These are phyloP conservation scores for Polygonum maritimum DNA, from an alignment of 148 eudicot genomes.

Conservation along the genomic window DNA sequence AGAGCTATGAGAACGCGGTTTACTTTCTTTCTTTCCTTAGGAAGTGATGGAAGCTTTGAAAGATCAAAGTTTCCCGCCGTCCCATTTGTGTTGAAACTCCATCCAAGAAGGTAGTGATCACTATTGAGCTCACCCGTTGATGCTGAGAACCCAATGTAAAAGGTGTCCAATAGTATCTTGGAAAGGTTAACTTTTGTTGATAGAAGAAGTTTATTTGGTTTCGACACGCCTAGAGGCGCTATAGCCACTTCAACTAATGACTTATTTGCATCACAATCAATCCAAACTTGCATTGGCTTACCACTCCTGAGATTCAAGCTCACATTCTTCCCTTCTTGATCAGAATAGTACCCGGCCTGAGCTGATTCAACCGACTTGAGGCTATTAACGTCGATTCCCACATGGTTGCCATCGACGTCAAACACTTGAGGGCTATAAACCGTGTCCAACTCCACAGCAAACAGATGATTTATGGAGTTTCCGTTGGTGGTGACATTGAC, in stretches of 20 bases:
- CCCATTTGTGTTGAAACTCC: slow-evolving; percentile 15
- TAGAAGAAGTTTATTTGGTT: not conserved
- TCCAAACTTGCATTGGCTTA: slow-evolving; percentile 7
- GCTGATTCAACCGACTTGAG: not conserved
- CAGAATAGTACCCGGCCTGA: not conserved
- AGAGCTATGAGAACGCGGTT: not conserved
- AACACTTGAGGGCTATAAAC: not conserved
- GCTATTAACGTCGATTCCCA: slow-evolving; percentile 3
- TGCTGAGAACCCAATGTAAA: slow-evolving; percentile 15
- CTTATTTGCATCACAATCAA: not conserved
- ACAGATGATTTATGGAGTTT: not conserved
- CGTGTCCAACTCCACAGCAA: slow-evolving; percentile 6
- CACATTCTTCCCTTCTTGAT: not conserved
- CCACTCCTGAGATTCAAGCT: not conserved
- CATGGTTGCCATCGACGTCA: not conserved
- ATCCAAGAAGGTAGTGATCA: slow-evolving; percentile 14
- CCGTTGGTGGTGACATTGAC: not conserved
- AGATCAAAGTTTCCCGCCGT: not conserved
- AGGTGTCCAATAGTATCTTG: not conserved
- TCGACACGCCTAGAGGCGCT: not conserved
- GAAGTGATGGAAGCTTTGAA: slow-evolving; percentile 9
- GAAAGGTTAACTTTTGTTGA: not conserved
- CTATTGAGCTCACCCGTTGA: not conserved
- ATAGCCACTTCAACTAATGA: not conserved
- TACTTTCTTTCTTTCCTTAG: not conserved